Evolutionary conservation across 2,329 filamentous ascomycete species (phyloP).

Genomic region (Clarireedia monteithiana): DNA sequence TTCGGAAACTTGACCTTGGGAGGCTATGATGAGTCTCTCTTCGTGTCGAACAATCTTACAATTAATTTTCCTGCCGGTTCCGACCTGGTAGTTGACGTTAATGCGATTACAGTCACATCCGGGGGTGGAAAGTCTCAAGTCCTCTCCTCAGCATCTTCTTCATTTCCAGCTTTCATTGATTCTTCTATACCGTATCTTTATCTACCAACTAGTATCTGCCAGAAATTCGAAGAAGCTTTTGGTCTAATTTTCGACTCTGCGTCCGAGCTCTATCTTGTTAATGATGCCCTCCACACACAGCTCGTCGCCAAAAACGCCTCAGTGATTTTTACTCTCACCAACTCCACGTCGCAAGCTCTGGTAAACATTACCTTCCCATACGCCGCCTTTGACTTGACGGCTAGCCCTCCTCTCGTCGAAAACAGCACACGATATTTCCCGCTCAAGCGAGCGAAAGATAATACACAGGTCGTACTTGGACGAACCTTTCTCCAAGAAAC

Average conservation of each 20-base stretch:
- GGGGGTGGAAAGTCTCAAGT: conserved; percentile 11
- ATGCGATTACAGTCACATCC: conserved; percentile 24
- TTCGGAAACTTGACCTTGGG: conserved; percentile 22
- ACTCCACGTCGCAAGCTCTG: conserved; percentile 23
- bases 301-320: conserved; percentile 27
- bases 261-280: conserved; percentile 31
- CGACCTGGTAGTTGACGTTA: conserved; percentile 33
- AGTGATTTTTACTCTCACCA: conserved; percentile 31
- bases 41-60: conserved; percentile 32
- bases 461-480: conserved; percentile 32
- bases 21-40: conserved; percentile 35
- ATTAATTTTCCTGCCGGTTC: conserved; percentile 32
- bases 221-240: conserved; percentile 31
- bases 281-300: conserved; percentile 20
- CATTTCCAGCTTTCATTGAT: conserved; percentile 29
- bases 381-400: conserved; percentile 32
- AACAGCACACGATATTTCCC: conserved; percentile 32
- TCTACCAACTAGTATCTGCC: conserved; percentile 31
- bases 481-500: conserved; percentile 35
- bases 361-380: conserved; percentile 33
- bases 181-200: conserved; percentile 34
- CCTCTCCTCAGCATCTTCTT: conserved; percentile 7
- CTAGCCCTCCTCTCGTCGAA: conserved; percentile 28
- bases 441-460: conserved; percentile 29
- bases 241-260: conserved; percentile 31